These are phyloP conservation scores for Solanum ossicruentum DNA, from an alignment of 257 asterid species.

Conservation along the genomic window DNA sequence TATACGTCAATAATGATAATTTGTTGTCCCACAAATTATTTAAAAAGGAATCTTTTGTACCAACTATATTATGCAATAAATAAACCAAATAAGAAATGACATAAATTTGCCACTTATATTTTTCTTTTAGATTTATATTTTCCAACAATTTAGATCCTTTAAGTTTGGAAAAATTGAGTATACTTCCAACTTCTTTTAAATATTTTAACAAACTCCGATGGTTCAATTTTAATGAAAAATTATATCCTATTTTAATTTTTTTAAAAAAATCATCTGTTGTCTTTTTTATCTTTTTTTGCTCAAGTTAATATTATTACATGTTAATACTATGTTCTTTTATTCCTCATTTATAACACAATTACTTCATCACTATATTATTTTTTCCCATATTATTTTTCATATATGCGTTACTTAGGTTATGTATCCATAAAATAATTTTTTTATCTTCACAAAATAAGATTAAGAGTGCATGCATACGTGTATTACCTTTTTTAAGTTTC, in stretches of 20 bases:
- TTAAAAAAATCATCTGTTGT: not conserved
- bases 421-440: rapidly evolving
- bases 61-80: not conserved
- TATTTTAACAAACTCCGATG: too few species aligned
- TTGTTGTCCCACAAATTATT: not conserved
- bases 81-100: not conserved
- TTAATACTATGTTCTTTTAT: not conserved
- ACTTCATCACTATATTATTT: not conserved
- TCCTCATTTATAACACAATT: not conserved
- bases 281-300: not conserved
- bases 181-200: not conserved
- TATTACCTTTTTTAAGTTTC: too few species aligned
- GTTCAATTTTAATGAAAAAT: not conserved
- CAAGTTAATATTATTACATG: not conserved
- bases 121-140: not conserved
- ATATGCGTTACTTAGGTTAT: not conserved
- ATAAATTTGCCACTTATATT: not conserved
- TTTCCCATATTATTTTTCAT: not conserved
- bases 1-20: not conserved
- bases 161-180: not conserved
- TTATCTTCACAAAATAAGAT: not conserved
- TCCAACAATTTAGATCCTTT: not conserved
- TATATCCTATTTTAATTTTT: not conserved
- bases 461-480: not conserved
- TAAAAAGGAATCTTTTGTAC: not conserved